Base-by-base conservation (phyloP, 108 stramenopile species). In the Fistulifera solaris region DNA sequence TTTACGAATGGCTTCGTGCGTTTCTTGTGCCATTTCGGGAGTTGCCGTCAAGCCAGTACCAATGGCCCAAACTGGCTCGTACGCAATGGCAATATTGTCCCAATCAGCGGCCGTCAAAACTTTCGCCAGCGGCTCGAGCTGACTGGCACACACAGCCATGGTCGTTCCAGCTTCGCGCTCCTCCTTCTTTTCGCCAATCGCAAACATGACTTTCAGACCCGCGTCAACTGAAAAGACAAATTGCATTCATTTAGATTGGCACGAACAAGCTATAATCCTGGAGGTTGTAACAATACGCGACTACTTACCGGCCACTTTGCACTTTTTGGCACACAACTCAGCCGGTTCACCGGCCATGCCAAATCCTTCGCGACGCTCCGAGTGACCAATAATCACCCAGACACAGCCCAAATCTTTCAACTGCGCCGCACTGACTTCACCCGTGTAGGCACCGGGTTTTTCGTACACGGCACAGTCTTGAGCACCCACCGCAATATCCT, bases 1-100 rank as follows among this genome's bases (percentile, higher is more conserved):
- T 27, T 71, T 58, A 46, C 99, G 96, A 64, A 99, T 99, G 19
- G 67, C 63, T 26, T 72, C 74, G 70, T 99, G 98, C 18, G 96
- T 96, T 51, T 98, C 99, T 66, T 99, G 97, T 1, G 99, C 99
- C 95, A 99, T 97, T 63, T 96, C 96, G 8, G 99, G 96, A 8
- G 97, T 93, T 48, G 99, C 99, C n/a, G 96, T 96, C 39, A 94
- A 77, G 21, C 99, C 99, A 26, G 99, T 99, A 27, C 62, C 62
- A 48, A 76, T 76, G 15, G 77, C 78, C 88, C 88, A 86, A 15
- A 84, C 83, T 46, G 89, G 85, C 60, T 94, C 89, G 56, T 91
- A 86, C 16, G 89, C 84, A 59, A 86, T 92, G 27, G 97, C 94
- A 40, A 99, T 89, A 63, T 75, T 86, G 31, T 67, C 73, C 96